These are phyloP conservation scores for Neophaeococcomyces aloes DNA, from an alignment of 2,329 filamentous ascomycete species.

Conservation along the genomic window DNA sequence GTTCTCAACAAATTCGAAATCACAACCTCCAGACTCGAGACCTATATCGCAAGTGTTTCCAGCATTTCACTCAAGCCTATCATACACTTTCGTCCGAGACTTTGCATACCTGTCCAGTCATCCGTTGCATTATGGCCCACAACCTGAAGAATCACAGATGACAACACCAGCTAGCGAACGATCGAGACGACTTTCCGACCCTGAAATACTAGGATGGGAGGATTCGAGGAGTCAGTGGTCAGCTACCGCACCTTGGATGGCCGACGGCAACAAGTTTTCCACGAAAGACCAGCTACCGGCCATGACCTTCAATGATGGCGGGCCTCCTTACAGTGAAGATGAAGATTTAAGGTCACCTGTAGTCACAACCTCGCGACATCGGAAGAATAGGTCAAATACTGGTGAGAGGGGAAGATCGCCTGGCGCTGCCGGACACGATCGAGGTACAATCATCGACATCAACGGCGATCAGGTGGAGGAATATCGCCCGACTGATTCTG, in stretches of 20 bases:
- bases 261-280: conserved; percentile 12
- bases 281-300: conserved; percentile 56
- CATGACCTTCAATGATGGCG: conserved; percentile 67
- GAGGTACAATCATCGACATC: conserved; percentile 57
- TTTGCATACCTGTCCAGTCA: conserved; percentile 81
- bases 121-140: conserved; percentile 88
- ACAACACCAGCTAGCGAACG: conserved; percentile 74
- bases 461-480: conserved; percentile 62
- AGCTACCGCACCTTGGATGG: conserved; percentile 35
- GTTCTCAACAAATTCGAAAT: conserved; percentile 61
- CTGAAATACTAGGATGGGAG: conserved; percentile 65
- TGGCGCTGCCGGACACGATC: conserved; percentile 45
- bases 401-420: conserved; percentile 39
- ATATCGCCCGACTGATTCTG: conserved; percentile 57
- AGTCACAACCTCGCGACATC: conserved; percentile 72
- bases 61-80: conserved; percentile 70
- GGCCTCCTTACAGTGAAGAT: conserved; percentile 89
- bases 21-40: conserved; percentile 52
- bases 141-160: conserved; percentile 64
- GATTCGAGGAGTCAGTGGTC: conserved; percentile 50
- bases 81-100: conserved; percentile 86
- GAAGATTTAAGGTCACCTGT: conserved; percentile 85
- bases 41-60: conserved; percentile 74
- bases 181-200: conserved; percentile 68
- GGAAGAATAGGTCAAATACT: conserved; percentile 63